Conservation (phyloP, 1,139 yeast genomes). For the Yamadazyma atlantica region DNA sequence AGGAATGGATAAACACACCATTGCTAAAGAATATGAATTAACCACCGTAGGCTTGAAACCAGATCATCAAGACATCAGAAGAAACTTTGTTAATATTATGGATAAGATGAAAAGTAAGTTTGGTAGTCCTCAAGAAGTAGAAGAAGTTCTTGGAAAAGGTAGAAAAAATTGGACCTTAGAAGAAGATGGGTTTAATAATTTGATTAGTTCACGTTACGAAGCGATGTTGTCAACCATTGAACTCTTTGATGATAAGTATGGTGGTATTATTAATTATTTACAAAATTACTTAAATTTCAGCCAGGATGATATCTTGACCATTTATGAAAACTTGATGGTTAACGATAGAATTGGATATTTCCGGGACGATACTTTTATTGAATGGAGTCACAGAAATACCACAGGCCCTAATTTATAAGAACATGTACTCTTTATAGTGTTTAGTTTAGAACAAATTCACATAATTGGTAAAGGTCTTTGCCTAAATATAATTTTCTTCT, state of each 20-base stretch:
- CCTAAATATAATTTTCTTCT: constrained; percentile 56
- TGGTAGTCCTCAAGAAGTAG: constrained; percentile 27
- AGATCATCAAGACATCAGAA: constrained; percentile 40
- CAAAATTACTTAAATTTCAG: constrained; percentile 45
- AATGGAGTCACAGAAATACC: constrained; percentile 27
- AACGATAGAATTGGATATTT: constrained; percentile 20
- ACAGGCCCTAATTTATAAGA: constrained; percentile 12
- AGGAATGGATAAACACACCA: constrained; percentile 64
- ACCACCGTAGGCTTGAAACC: constrained; percentile 66
- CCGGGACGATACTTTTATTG: constrained; percentile 18
- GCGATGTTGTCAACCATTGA: constrained; percentile 69
- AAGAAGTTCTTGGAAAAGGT: constrained; percentile 30
- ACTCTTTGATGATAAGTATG: constrained; percentile 49
- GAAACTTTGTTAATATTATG: constrained; percentile 32
- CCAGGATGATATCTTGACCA: constrained; percentile 47
- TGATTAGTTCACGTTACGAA: constrained; percentile 68
- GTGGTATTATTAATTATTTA: constrained; percentile 55
- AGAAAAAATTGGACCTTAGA: constrained; percentile 41
- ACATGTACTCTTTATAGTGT: too few species aligned
- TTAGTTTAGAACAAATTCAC: constrained; percentile 27
- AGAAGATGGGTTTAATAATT: constrained; percentile 52
- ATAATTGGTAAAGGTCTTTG: constrained; percentile 74
- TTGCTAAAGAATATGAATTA: constrained; percentile 73
- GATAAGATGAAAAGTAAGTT: constrained; percentile 28
- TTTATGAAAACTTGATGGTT: constrained; percentile 46